Conservation (phyloP, 140 eudicot genomes). For the Bidens hawaiensis region DNA sequence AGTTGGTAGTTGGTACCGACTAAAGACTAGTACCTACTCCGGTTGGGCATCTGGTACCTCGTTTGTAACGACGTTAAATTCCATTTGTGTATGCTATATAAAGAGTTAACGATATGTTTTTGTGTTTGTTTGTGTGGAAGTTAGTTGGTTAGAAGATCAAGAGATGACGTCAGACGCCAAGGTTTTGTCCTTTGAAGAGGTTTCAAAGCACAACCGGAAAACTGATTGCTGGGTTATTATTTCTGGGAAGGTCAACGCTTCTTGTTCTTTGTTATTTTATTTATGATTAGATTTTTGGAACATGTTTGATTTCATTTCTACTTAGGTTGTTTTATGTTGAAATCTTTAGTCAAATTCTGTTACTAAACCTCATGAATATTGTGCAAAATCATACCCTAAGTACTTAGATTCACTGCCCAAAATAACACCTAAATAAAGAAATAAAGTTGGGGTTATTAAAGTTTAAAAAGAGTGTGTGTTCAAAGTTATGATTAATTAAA, state of each 20-base stretch:
- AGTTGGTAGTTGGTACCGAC: no score
- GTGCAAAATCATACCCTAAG: neutral
- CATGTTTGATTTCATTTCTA: neutral
- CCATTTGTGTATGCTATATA: no score
- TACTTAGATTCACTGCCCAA: neutral
- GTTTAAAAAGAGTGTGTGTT: no score
- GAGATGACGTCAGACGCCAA: conserved; percentile 42
- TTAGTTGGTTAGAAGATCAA: conserved; percentile 21
- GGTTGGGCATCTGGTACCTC: no score
- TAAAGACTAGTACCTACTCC: no score
- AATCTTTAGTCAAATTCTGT: neutral
- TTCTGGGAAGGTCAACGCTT: conserved; percentile 52
- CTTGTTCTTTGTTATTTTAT: neutral
- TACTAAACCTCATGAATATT: neutral
- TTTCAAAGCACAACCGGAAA: conserved; percentile 46
- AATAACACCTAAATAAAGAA: neutral
- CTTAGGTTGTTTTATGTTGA: neutral
- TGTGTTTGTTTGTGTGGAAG: conserved; percentile 4
- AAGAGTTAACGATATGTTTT: neutral
- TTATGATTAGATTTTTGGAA: neutral
- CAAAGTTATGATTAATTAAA: neutral
- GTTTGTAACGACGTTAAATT: no score
- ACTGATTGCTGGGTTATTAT: conserved; percentile 73
- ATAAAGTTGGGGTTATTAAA: neutral
- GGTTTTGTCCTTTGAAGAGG: conserved; percentile 43